Base-by-base conservation (phyloP, 2,329 filamentous ascomycete genomes). In the Karstenula rhodostoma region DNA sequence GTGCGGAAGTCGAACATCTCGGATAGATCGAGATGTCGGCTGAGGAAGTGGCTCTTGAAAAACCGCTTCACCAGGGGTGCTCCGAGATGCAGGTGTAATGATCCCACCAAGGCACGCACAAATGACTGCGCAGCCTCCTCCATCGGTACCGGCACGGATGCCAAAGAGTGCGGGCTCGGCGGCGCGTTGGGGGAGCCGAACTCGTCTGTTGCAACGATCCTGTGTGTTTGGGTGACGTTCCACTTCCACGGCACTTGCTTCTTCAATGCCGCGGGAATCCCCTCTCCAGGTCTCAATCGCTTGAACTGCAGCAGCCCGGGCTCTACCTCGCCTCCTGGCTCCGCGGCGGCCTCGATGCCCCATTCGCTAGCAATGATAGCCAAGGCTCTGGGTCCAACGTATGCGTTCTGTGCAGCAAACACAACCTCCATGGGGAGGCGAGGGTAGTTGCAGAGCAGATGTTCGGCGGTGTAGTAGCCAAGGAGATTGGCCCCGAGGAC, bases 301-400 rank as follows among this genome's bases (percentile, higher is more conserved):
- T 80, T 79, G 83, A 93, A 96, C 76, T 98, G 95, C 62, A 99
- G 83, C 56, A 96, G 83, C 6, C 94, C 95, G 0, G 94, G 90
- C 76, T 99, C 95, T 58, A 98, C 94, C 80, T 98, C 94, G 60
- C 87, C 87, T 53, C 94, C 95, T 0, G 95, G 95, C 22, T 88
- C 90, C 12, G 91, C 92, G n/a, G 92, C 94, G 46, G 84, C 81
- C 77, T 98, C 94, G 17, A 98, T 88, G 80, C 95, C 95, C 95
- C 95, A 99, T 80, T 95, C 91, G 63, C 85, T 83, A 17, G 91
- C 88, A 66, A 98, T 86, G 22, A 88, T 83, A 54, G 89, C 83
- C 49, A 98, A 84, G 0, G 94, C 89, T 67, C 88, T 87, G 6
- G 87, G 85, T 4, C 95, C 95, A 49, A 89, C 86, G 76, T 93